A percentile compares a stretch with the other conserved stretches of the same genome.
Evolutionary conservation across 495 filamentous ascomycete species (phyloP).

Genomic region (Lophiostoma macrostomum): DNA sequence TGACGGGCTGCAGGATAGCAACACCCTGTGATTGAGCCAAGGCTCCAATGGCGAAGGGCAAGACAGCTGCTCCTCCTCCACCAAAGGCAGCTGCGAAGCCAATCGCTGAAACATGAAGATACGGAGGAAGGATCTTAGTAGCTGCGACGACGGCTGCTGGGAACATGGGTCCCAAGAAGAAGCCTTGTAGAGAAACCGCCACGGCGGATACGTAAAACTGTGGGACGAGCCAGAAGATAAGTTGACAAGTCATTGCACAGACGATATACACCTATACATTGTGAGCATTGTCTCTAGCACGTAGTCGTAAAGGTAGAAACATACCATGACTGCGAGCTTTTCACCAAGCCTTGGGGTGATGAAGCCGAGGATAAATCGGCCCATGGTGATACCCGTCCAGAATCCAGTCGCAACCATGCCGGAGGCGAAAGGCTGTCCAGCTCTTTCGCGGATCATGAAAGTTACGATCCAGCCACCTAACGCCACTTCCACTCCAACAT

Average conservation of each 20-base stretch:
- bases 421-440: slow-evolving; percentile 53
- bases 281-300: too few species aligned
- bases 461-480: slow-evolving; percentile 70
- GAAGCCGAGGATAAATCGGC: slow-evolving; percentile 59
- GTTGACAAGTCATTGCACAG: slow-evolving; percentile 40
- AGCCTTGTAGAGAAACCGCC: slow-evolving; percentile 66
- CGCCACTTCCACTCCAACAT: slow-evolving; percentile 80
- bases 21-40: slow-evolving; percentile 83
- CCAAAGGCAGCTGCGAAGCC: slow-evolving; percentile 83
- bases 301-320: slow-evolving; percentile 15
- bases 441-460: slow-evolving; percentile 60
- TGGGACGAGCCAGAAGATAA: slow-evolving; percentile 61
- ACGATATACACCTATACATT: slow-evolving; percentile 41
- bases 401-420: slow-evolving; percentile 65
- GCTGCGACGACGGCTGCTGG: slow-evolving; percentile 74
- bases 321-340: slow-evolving; percentile 54
- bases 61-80: slow-evolving; percentile 70
- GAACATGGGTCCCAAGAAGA: slow-evolving; percentile 64
- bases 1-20: slow-evolving; percentile 71
- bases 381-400: slow-evolving; percentile 64
- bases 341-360: slow-evolving; percentile 61
- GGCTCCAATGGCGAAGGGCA: slow-evolving; percentile 82
- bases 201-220: slow-evolving; percentile 70
- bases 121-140: slow-evolving; percentile 75
- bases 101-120: slow-evolving; percentile 76